Percentiles rank a stretch among this genome's conserved stretches.
phyloP scores from a whole-genome alignment of 1,284 basidiomycete genomes.

The Melampsora abietis-canadensis region DNA sequence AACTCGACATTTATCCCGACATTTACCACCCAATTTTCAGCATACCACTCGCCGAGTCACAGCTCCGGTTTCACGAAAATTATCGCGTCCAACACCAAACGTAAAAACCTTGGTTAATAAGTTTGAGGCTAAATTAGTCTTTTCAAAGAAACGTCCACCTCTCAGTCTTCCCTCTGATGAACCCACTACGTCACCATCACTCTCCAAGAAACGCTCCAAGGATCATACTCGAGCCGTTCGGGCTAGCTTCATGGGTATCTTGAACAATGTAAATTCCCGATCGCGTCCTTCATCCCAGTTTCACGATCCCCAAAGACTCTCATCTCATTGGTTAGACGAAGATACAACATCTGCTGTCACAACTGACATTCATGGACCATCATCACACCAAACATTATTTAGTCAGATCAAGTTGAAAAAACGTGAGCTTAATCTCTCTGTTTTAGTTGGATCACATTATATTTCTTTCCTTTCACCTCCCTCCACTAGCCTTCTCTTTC shows the following conservation, averaged over 20 bases:
- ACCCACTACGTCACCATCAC: background rate
- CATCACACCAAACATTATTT: background rate
- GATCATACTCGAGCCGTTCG: background rate
- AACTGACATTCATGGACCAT: background rate
- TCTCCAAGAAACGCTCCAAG: background rate
- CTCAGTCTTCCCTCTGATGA: background rate
- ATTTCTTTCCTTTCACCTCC: background rate
- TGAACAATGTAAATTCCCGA: background rate
- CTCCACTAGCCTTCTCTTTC: background rate
- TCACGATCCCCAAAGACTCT: background rate
- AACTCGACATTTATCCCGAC: background rate
- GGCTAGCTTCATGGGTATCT: background rate
- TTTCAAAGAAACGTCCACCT: constrained; percentile 1
- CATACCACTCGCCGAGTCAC: background rate
- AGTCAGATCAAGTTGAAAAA: background rate
- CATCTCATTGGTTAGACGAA: background rate
- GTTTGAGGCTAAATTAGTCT: background rate
- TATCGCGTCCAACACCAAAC: background rate
- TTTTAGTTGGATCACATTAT: background rate
- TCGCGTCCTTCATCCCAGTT: background rate
- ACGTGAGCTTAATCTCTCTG: background rate
- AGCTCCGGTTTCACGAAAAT: background rate
- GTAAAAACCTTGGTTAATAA: background rate
- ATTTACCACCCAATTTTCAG: background rate
- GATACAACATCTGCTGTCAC: background rate